Conservation (phyloP, 164 flowering plant genomes). For the Echeveria elegans region DNA sequence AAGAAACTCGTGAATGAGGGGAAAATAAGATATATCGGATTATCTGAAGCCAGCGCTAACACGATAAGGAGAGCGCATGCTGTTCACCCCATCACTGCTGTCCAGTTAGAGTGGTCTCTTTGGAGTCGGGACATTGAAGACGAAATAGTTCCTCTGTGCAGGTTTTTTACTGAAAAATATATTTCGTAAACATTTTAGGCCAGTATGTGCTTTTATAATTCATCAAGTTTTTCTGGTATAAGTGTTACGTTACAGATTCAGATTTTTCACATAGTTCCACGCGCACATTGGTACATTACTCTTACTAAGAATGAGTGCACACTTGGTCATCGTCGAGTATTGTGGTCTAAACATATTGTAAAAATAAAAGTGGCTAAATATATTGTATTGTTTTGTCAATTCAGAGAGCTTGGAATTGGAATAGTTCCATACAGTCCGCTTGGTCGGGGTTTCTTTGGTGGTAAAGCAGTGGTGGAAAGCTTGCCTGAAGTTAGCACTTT, state of each 20-base stretch:
- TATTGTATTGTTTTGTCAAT: not conserved
- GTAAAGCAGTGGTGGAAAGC: conserved; percentile 29
- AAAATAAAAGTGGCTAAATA: not conserved
- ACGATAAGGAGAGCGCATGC: conserved; percentile 8
- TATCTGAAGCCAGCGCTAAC: not conserved
- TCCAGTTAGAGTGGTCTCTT: conserved; percentile 7
- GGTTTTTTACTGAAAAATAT: not conserved
- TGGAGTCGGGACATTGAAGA: conserved; percentile 6
- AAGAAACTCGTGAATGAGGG: conserved; percentile 8
- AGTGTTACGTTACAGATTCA: not conserved
- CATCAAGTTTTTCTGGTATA: not conserved
- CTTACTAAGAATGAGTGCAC: not conserved
- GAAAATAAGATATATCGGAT: conserved; percentile 3
- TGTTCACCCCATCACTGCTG: conserved; percentile 6
- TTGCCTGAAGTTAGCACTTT: conserved; percentile 23
- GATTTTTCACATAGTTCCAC: not conserved
- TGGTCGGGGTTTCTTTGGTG: conserved; percentile 40
- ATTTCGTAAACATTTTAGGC: no score
- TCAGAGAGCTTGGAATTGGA: conserved; percentile 42
- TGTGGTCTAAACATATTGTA: no score
- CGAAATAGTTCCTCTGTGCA: conserved; percentile 6
- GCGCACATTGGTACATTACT: not conserved
- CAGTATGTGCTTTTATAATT: not conserved
- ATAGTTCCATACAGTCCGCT: conserved; percentile 39
- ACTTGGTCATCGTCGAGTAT: not conserved